Percentiles rank a stretch among this genome's conserved stretches.
Evolutionary conservation across 495 filamentous ascomycete species (phyloP).

Genomic region (Letharia columbiana): DNA sequence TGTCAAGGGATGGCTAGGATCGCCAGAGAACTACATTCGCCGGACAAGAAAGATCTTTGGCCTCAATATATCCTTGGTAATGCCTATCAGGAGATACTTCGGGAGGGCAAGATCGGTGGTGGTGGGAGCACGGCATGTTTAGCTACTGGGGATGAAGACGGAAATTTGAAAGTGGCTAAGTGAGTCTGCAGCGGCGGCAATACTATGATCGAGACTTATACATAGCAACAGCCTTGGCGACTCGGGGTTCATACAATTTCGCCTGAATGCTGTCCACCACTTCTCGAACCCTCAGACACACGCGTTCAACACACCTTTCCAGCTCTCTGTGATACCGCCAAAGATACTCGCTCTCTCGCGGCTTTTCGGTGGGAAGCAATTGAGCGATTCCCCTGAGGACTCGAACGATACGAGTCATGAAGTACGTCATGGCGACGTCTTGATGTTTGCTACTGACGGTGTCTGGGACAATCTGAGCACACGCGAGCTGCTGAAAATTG

Average conservation of each 20-base stretch:
- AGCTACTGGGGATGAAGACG: conserved; percentile 59
- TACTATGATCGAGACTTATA: neutral
- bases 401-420: conserved; percentile 66
- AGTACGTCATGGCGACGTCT: conserved; percentile 81
- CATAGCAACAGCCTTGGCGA: conserved; percentile 59
- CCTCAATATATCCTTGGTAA: conserved; percentile 67
- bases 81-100: conserved; percentile 72
- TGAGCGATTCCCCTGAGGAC: conserved; percentile 75
- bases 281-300: conserved; percentile 84
- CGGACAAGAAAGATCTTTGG: conserved; percentile 38
- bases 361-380: conserved; percentile 70
- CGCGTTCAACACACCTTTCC: conserved; percentile 94
- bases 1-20: conserved; percentile 81
- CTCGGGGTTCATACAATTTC: conserved; percentile 84
- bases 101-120: conserved; percentile 60
- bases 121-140: conserved; percentile 89
- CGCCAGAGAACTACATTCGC: conserved; percentile 44
- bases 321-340: conserved; percentile 80
- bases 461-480: conserved; percentile 96
- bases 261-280: conserved; percentile 72
- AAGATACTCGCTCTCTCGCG: conserved; percentile 65
- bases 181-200: conserved; percentile 26
- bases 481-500: conserved; percentile 72
- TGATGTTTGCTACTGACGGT: conserved; percentile 87
- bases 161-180: conserved; percentile 79